Evolutionary conservation across 495 filamentous ascomycete genomes (phyloP).

Genomic region (Aspergillus coremiiformis): DNA sequence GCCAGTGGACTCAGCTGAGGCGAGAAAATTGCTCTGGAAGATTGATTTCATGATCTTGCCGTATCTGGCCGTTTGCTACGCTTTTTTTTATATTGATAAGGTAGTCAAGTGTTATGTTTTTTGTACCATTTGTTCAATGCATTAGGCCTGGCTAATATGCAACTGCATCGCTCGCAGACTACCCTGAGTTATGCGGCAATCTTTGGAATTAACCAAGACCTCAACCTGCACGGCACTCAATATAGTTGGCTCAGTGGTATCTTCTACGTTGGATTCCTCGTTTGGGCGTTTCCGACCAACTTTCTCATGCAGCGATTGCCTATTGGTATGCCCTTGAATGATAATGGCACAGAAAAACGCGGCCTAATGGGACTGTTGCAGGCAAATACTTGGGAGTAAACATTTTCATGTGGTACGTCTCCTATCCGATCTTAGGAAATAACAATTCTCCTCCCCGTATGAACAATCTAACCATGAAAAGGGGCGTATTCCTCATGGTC

Average conservation of each 20-base stretch:
- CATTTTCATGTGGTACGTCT: constrained; percentile 49
- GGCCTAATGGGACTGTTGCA: constrained; percentile 13
- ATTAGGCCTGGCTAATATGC: neutral
- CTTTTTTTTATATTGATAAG: constrained; percentile 56
- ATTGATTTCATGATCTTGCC: constrained; percentile 48
- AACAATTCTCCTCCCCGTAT: neutral
- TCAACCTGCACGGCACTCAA: constrained; percentile 39
- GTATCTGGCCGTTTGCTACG: constrained; percentile 50
- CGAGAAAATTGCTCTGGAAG: constrained; percentile 43
- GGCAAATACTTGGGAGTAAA: constrained; percentile 52
- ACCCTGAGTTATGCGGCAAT: constrained; percentile 53
- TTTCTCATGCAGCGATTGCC: constrained; percentile 52
- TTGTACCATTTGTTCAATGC: neutral
- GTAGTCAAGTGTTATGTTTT: constrained; percentile 2
- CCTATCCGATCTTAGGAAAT: neutral
- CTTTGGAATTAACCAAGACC: constrained; percentile 48
- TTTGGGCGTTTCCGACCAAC: constrained; percentile 44
- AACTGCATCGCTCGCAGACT: constrained; percentile 30
- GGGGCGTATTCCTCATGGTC: constrained; percentile 50
- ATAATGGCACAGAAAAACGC: neutral
- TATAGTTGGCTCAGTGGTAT: constrained; percentile 45
- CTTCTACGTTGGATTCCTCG: constrained; percentile 47
- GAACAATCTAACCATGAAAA: constrained; percentile 2
- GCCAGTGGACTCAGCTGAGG: constrained; percentile 42
- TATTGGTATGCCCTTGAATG: constrained; percentile 28